phyloP scores from a whole-genome alignment of 2,329 filamentous ascomycete species.

The Aspergillus ochraceus region DNA sequence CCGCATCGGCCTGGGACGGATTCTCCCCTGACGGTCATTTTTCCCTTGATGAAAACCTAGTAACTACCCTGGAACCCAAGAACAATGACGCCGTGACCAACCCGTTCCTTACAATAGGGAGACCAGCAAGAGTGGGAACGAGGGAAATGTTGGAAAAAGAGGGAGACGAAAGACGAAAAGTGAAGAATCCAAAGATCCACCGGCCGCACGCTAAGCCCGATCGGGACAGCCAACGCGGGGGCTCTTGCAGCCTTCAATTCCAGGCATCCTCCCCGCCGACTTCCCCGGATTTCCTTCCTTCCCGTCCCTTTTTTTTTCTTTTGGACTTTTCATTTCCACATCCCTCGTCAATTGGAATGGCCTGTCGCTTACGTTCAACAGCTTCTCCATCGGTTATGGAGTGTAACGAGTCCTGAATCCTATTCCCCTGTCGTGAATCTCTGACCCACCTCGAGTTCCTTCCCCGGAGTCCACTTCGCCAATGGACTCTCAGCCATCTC shows the following conservation, averaged over 20 bases:
- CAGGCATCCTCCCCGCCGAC: not conserved
- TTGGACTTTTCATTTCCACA: not conserved
- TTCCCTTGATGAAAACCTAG: too few relatives aligned
- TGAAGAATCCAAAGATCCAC: not conserved
- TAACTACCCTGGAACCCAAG: too few relatives aligned
- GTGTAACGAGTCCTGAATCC: not conserved
- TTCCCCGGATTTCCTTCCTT: conserved; percentile 1
- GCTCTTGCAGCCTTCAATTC: not conserved
- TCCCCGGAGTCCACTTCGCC: not conserved
- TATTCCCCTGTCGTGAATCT: not conserved
- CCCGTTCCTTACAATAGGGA: too few relatives aligned
- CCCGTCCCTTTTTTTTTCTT: not conserved
- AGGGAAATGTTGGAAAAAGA: too few relatives aligned
- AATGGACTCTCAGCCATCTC: conserved; percentile 24
- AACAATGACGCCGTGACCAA: too few relatives aligned
- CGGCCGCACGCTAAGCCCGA: not conserved
- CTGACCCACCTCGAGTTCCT: conserved; percentile 13
- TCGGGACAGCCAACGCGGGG: not conserved
- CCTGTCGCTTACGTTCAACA: not conserved
- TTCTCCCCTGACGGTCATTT: not conserved
- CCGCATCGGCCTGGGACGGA: not conserved
- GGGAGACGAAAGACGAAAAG: not conserved
- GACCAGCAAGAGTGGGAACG: too few relatives aligned
- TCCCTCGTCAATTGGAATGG: not conserved
- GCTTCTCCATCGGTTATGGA: not conserved